Percentiles rank a stretch among this genome's conserved stretches.
These are phyloP conservation scores for Alternaria dauci DNA, from an alignment of 2,329 filamentous ascomycete genomes.

Conservation along the genomic window DNA sequence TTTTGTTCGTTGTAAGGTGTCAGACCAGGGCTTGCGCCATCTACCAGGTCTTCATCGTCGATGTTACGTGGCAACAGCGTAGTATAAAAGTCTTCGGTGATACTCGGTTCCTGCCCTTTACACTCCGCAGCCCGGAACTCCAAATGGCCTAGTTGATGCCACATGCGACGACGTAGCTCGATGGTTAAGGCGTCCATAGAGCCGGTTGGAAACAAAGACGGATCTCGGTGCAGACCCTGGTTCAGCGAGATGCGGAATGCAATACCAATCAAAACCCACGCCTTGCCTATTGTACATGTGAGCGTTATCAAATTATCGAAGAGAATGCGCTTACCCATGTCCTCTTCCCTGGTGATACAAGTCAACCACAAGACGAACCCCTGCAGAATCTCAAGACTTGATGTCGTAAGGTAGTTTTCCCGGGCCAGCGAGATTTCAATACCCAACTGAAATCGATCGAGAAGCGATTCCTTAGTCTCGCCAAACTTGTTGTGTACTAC, in stretches of 20 bases:
- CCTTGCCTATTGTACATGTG: constrained; percentile 38
- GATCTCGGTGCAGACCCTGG: constrained; percentile 51
- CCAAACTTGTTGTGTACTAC: constrained; percentile 43
- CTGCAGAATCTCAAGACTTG: constrained; percentile 49
- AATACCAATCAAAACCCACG: constrained; percentile 50
- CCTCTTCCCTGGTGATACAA: constrained; percentile 50
- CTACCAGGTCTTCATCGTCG: constrained; percentile 51
- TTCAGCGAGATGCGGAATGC: constrained; percentile 49
- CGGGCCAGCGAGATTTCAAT: constrained; percentile 48
- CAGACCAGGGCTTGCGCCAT: constrained; percentile 44
- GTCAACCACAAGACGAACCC: constrained; percentile 50
- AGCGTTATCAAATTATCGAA: constrained; percentile 8
- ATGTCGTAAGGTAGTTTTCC: constrained; percentile 50
- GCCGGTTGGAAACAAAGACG: constrained; percentile 47
- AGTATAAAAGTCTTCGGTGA: constrained; percentile 51
- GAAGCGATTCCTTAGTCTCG: constrained; percentile 43
- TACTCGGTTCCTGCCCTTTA: constrained; percentile 50
- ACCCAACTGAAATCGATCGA: constrained; percentile 46
- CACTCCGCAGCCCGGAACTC: constrained; percentile 51
- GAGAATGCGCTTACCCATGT: constrained; percentile 42
- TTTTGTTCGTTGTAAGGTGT: constrained; percentile 43
- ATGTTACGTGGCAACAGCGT: constrained; percentile 50
- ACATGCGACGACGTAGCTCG: constrained; percentile 48
- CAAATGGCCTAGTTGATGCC: constrained; percentile 51
- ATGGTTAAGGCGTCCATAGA: constrained; percentile 50